Evolutionary conservation across 2,329 filamentous ascomycete genomes (phyloP), one percentile per base, ranked within the genome.

Genomic region (Cladosporium austrohemisphaericum): DNA sequence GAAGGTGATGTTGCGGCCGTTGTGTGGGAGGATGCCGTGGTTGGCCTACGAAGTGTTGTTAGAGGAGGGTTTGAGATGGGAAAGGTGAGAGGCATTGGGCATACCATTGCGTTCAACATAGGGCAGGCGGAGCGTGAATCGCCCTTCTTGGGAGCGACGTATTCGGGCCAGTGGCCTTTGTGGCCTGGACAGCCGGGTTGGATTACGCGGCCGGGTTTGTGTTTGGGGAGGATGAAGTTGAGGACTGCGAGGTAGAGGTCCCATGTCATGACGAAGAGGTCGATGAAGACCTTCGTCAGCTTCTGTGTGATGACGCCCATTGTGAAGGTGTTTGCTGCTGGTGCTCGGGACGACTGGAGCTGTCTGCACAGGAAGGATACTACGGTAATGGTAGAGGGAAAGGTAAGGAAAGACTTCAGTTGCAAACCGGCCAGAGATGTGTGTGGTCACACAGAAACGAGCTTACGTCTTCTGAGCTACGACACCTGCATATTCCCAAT

Each of bases 171-270:
- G 32, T 55, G 60, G n/a, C 63, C 57, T 40, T 60, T 54, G 37
- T 69, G 63, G 3, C 69, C 69, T 2, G 68, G 59, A 11, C 56
- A 52, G 18, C 65, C 62, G 20, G 58, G 49, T 4, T 67, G 67
- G 7, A 71, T 60, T 19, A 71, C 66, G 37, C 63, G 55, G 29
- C 65, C 67, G 37, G 62, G 56, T 45, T 68, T 66, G 50, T 60
- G 61, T 31, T 65, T 60, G 13, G 68, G 67, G 25, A 65, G 64
- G 22, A 70, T 26, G 25, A 68, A 54, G 50, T 71, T 71, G 23
- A 68, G 59, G 40, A 69, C 48, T 48, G 68, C 67, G 38, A 70
- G 59, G 33, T 55, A 56, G 48, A 69, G 68, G 56, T 71, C 68
- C 66, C 68, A 71, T 33, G 57, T 54, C 33, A 71, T 62, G 44